Evolutionary conservation across 345 rosid genomes (phyloP), one percentile per base, ranked within the genome.

Genomic region (Pseudoturritis turrita): DNA sequence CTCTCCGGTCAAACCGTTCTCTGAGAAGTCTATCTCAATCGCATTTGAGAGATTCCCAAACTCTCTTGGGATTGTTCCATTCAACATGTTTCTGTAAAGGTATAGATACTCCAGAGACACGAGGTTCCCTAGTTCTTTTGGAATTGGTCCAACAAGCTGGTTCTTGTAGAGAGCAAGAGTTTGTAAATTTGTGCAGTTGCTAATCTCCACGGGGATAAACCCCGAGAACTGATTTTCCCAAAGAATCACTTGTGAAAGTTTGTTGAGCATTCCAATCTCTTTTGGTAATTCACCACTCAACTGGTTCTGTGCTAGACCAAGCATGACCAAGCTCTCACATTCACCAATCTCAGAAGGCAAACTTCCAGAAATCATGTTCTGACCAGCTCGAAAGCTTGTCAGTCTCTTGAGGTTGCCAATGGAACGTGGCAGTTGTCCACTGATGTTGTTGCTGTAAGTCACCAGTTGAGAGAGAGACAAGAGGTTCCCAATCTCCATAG

Each of bases 221-320:
- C 97, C 98, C 3, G 96, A 87, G 33, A 93, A 79, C 76, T 80
- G 82, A 77, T 93, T 93, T 3, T 74, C 80, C 98, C 87, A 85
- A 15, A 93, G 96, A 63, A 90, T 79, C 70, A 93, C 15, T 44
- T 83, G 87, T 12, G 80, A 79, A 79, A 93, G 80, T 43, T 60
- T 61, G 78, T 72, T 76, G 3, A 93, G 86, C 88, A 65, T 81
- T 50, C 98, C 98, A 44, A 90, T 79, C 74, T 87, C 92, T 79
- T 50, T 82, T 0, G 98, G 96, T 68, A 93, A 58, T 39, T 82
- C 83, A 10, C 92, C 92, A 2, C 79, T 72, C 45, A 93, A 46
- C 67, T 72, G 68, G 60, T 90, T 93, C 70, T 93, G 98, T 9
- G 97, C 98, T 45, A 93, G 92, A 76, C 98, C 97, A 49, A 93